A percentile compares a stretch with the other conserved stretches of the same genome.
Conservation (phyloP, 1,139 yeast genomes). For the Keqinozyma sinolaborantium region DNA sequence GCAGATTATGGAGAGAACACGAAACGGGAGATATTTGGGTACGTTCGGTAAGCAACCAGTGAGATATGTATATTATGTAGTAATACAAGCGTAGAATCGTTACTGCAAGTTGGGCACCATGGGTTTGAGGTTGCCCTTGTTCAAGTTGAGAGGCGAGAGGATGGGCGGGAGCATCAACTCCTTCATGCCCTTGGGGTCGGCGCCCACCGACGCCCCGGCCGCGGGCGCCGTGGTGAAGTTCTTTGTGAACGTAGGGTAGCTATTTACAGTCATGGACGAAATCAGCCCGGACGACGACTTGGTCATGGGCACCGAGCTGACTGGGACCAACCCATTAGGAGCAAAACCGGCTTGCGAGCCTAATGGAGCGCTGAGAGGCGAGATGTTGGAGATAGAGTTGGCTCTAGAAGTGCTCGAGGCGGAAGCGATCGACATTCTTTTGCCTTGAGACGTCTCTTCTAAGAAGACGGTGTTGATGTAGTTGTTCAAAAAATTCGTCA, state of each 20-base stretch:
- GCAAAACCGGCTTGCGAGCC: too few species aligned
- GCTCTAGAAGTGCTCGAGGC: neutral
- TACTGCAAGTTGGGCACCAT: constrained; percentile 4
- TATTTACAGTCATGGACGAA: neutral
- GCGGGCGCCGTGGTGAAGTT: neutral
- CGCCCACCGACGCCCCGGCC: neutral
- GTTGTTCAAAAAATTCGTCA: constrained; percentile 6
- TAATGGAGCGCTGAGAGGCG: neutral
- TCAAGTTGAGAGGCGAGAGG: constrained; percentile 4
- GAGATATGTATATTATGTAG: constrained; percentile 1
- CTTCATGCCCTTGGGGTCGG: constrained; percentile 4
- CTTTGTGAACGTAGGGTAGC: too few species aligned
- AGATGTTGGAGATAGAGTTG: neutral
- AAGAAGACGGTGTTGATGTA: constrained; percentile 6
- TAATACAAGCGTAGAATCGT: constrained; percentile 2
- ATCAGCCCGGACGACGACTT: neutral
- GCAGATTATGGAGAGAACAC: constrained; percentile 42
- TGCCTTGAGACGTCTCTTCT: constrained; percentile 1
- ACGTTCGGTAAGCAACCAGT: constrained; percentile 14
- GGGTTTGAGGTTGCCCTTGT: constrained; percentile 4
- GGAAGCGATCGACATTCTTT: constrained; percentile 2
- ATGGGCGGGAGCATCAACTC: constrained; percentile 11
- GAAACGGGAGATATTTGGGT: constrained; percentile 48
- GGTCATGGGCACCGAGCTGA: neutral
- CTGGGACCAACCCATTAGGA: too few species aligned